Conservation (phyloP, 345 rosid genomes). For the Hevea brasiliensis region DNA sequence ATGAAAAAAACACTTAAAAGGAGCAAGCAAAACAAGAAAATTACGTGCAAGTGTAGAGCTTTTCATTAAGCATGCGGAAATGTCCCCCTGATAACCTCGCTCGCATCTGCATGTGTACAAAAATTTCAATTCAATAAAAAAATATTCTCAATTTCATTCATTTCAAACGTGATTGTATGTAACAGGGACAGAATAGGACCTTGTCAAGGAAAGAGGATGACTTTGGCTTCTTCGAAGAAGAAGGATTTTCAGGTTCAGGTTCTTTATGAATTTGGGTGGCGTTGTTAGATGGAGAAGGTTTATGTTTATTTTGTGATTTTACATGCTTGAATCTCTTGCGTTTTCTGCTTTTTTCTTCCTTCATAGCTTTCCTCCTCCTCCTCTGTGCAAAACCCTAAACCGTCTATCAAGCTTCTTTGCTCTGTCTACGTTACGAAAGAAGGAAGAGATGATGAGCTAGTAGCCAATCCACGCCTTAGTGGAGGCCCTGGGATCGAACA, state of each 20-base stretch:
- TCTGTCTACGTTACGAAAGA: too few relatives aligned
- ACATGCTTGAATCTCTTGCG: slow-evolving; percentile 47
- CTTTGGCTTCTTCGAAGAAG: slow-evolving; percentile 20
- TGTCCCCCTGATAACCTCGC: too few relatives aligned
- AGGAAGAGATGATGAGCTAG: too few relatives aligned
- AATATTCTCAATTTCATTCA: background rate
- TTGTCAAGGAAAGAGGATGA: slow-evolving; percentile 36
- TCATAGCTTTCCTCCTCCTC: slow-evolving; percentile 28
- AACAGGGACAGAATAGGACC: slow-evolving; percentile 12
- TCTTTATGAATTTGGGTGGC: background rate
- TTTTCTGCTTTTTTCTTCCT: slow-evolving; percentile 44
- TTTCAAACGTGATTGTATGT: background rate
- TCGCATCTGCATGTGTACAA: background rate
- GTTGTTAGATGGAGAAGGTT: background rate
- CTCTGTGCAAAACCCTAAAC: background rate
- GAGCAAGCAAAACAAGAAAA: too few relatives aligned
- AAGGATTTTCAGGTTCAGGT: background rate
- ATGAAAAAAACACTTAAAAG: too few relatives aligned
- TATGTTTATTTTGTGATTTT: slow-evolving; percentile 23
- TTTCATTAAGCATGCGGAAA: too few relatives aligned
- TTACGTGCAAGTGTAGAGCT: too few relatives aligned
- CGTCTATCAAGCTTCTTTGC: background rate
- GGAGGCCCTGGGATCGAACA: too few relatives aligned
- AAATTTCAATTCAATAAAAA: slow-evolving; percentile 6
- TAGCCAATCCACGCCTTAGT: too few relatives aligned